A percentile compares a stretch with the other conserved stretches of the same genome.
phyloP scores from a whole-genome alignment of 768 basidiomycete species.

The Suillus cothurnatus region DNA sequence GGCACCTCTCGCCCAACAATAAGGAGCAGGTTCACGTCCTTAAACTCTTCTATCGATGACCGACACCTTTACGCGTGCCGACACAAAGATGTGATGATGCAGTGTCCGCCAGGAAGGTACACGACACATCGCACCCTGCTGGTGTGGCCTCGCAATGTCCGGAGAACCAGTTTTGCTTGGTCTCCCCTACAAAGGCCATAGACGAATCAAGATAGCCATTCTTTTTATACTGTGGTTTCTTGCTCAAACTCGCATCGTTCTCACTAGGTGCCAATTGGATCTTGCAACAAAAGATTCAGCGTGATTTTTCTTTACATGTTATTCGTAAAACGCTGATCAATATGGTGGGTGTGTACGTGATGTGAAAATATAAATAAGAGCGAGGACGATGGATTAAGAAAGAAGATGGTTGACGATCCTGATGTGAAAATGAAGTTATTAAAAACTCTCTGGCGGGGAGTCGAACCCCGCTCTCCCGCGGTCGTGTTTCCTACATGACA shows the following conservation, averaged over 20 bases:
- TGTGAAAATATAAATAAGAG: not conserved
- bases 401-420: constrained; percentile 12
- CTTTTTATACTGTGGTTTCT: not conserved
- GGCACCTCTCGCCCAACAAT: too few relatives aligned
- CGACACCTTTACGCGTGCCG: too few relatives aligned
- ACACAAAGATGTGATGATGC: too few relatives aligned
- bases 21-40: too few relatives aligned
- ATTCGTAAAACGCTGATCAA: not conserved
- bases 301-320: not conserved
- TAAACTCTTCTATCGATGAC: too few relatives aligned
- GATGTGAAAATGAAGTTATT: constrained; percentile 55
- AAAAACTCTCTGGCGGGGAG: constrained; percentile 33
- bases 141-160: too few relatives aligned
- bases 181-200: not conserved
- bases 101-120: too few relatives aligned
- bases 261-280: not conserved
- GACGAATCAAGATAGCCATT: too few relatives aligned
- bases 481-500: constrained; percentile 24
- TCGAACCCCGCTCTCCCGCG: constrained; percentile 36
- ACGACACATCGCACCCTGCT: too few relatives aligned
- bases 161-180: not conserved
- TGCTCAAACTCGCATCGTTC: not conserved
- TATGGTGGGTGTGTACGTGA: not conserved
- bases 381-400: not conserved
- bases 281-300: not conserved